Evolutionary conservation across 148 eudicot genomes (phyloP).

Genomic region (Nepenthes mirabilis): DNA sequence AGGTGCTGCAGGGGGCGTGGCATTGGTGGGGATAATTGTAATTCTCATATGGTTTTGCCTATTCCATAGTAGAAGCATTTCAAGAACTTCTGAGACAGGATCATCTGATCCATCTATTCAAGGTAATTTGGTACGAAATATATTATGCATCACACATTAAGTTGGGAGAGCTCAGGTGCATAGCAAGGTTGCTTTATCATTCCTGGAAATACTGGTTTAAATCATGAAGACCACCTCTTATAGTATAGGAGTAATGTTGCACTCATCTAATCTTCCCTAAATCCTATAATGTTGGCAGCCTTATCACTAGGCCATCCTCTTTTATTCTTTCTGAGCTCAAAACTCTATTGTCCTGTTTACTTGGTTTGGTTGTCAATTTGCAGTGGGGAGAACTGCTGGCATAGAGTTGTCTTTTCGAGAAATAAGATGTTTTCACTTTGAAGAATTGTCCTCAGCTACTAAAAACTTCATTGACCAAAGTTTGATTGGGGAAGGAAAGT

Average conservation of each 20-base stretch:
- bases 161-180: neutral
- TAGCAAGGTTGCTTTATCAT: too few species aligned
- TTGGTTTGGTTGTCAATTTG: neutral
- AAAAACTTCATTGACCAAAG: slow-evolving; percentile 57
- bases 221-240: too few species aligned
- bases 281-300: too few species aligned
- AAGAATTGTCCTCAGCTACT: slow-evolving; percentile 67
- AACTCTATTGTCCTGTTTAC: neutral
- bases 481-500: slow-evolving; percentile 90
- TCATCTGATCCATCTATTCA: slow-evolving; percentile 84
- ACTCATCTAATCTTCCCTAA: too few species aligned
- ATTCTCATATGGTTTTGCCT: slow-evolving; percentile 54
- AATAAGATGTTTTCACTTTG: slow-evolving; percentile 61
- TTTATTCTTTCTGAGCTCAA: neutral
- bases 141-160: neutral
- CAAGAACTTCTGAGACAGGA: slow-evolving; percentile 83
- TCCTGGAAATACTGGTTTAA: too few species aligned
- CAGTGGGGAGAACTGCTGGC: slow-evolving; percentile 47
- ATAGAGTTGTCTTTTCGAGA: slow-evolving; percentile 61
- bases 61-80: slow-evolving; percentile 31
- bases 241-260: too few species aligned
- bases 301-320: too few species aligned
- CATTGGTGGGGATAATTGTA: slow-evolving; percentile 43
- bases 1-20: slow-evolving; percentile 99
- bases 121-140: slow-evolving; percentile 24